Evolutionary conservation across 257 asterid species (phyloP).

Genomic region (Solanum bukasovii): DNA sequence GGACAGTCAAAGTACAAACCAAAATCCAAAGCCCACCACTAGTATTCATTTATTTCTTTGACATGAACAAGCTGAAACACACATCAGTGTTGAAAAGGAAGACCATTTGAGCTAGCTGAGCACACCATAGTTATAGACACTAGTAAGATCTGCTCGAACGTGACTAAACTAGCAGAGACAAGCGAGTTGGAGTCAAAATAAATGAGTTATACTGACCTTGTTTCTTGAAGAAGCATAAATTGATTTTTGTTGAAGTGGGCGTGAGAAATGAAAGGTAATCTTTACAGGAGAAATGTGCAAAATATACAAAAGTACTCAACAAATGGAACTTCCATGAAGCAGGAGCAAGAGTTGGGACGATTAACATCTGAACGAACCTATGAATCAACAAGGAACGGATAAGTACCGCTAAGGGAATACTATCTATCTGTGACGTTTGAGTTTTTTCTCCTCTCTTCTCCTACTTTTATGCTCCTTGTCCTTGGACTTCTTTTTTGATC

Average conservation of each 20-base stretch:
- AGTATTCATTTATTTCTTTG: neutral
- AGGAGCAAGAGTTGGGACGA: neutral
- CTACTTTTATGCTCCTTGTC: constrained; percentile 31
- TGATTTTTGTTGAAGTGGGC: neutral
- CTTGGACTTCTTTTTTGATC: constrained; percentile 42
- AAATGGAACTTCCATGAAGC: neutral
- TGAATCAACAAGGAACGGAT: neutral
- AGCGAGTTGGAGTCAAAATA: neutral
- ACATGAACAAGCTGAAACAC: neutral
- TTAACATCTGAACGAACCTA: neutral
- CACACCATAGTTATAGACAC: neutral
- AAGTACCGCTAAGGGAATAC: neutral
- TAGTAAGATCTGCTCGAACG: neutral
- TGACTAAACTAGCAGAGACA: neutral
- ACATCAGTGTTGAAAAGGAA: neutral
- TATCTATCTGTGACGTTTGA: constrained; percentile 22
- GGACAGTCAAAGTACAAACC: neutral
- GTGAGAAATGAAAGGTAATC: neutral
- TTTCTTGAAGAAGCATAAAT: neutral
- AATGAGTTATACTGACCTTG: neutral
- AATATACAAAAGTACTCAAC: neutral
- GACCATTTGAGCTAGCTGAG: neutral
- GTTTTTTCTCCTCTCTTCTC: constrained; percentile 36
- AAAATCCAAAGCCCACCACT: neutral
- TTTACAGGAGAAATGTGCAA: neutral